Base-by-base conservation (phyloP, 768 basidiomycete species). In the Podaxis rugospora region DNA sequence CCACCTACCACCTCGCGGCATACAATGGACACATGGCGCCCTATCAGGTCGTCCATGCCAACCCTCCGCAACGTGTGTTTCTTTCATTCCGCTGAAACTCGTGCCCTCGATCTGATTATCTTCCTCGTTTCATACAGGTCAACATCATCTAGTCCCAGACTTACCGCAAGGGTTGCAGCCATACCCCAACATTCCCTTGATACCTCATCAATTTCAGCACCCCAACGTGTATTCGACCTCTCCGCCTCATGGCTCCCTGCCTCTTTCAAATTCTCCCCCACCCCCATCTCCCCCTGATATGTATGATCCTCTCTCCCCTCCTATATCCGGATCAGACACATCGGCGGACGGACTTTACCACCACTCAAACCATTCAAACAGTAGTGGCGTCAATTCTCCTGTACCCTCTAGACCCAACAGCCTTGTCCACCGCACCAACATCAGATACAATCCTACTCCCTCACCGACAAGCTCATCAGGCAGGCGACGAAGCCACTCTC, bases 321-420 rank as follows among this genome's bases (percentile, higher is more conserved):
- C 88, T 76, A 80, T 91, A 71, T 92, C 90, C 79, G 90, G 90
- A 78, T 92, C 91, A 77, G 91, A 93, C 76, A 90, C 89, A 72
- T 92, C 91, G 70, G 89, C 81, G 67, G 90, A 92, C 83, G 89
- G 88, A 69, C 73, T 87, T 62, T 87, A 91, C 81, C 87, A 89
- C 77, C 83, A 83, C 70, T 89, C 89, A 64, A 90, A 90, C 78
- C 83, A 83, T 69, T 89, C 89, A 63, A 90, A 90, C 78, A 85
- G 83, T 70, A 88, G 86, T 71, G 84, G 86, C 71, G 83, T 87
- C 57, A 88, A 88, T 68, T 92, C 91, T 64, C 87, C 90, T 51
- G 83, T 88, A 28, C 89, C 89, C 39, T 92, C 90, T 57, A 80
- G 90, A 70, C 87, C 81, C 49, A 83, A 86, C 72, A 86, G 84